These are phyloP conservation scores for Gigaspora rosea DNA, from an alignment of 192 early-diverging fungal genomes.

Conservation along the genomic window DNA sequence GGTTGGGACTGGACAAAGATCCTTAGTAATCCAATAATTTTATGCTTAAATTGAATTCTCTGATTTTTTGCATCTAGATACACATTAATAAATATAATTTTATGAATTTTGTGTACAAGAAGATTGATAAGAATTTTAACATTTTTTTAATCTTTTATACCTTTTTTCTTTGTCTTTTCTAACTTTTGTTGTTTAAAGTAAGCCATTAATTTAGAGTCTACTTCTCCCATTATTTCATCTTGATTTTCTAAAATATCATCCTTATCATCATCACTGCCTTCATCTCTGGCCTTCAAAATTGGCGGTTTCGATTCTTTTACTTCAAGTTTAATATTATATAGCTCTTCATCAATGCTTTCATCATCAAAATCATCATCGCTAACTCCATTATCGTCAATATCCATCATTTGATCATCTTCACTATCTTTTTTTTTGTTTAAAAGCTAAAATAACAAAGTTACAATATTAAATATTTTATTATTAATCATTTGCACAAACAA, in stretches of 20 bases:
- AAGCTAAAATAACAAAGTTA: not conserved
- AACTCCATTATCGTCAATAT: conserved; percentile 7
- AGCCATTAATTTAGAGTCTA: not conserved
- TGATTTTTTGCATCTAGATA: conserved; percentile 12
- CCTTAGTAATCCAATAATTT: conserved; percentile 10
- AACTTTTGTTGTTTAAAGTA: not conserved
- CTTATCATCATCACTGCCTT: not conserved
- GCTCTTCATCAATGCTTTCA: not conserved
- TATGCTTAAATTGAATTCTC: conserved; percentile 11
- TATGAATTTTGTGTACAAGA: not conserved
- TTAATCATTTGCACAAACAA: too few species aligned
- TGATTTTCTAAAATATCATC: not conserved
- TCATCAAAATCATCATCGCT: not conserved
- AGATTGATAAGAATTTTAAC: too few species aligned
- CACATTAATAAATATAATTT: not conserved
- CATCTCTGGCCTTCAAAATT: not conserved
- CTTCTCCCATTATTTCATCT: conserved; percentile 4
- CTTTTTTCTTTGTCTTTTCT: conserved; percentile 8
- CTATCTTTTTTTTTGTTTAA: not conserved
- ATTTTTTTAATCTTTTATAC: not conserved
- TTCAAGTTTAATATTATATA: not conserved
- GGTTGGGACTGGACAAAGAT: conserved; percentile 7
- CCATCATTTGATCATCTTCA: not conserved
- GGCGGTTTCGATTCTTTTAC: not conserved
- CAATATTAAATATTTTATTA: not conserved